These are phyloP conservation scores for Thelonectria olida DNA, from an alignment of 2,329 filamentous ascomycete genomes.

Conservation along the genomic window DNA sequence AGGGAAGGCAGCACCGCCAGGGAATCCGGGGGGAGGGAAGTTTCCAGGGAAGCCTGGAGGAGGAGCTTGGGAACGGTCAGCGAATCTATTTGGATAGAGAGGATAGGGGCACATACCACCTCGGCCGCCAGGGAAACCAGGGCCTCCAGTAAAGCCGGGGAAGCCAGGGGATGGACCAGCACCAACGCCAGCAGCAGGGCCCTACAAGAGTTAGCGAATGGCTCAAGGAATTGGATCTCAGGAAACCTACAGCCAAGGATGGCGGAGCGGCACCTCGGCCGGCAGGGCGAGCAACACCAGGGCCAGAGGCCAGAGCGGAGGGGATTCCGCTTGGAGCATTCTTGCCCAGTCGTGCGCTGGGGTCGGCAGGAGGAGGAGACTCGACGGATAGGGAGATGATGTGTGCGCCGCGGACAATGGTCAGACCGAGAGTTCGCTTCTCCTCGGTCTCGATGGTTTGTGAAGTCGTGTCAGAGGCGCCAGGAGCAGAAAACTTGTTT, in stretches of 20 bases:
- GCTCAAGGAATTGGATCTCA: not conserved
- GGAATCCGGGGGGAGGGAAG: slow-evolving; percentile 61
- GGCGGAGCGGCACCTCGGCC: slow-evolving; percentile 80
- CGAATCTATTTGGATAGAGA: slow-evolving; percentile 5
- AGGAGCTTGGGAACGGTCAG: slow-evolving; percentile 51
- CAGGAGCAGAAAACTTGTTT: slow-evolving; percentile 74
- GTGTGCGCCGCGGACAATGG: slow-evolving; percentile 92
- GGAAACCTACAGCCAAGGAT: slow-evolving; percentile 75
- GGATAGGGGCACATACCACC: slow-evolving; percentile 58
- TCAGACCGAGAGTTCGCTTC: slow-evolving; percentile 95
- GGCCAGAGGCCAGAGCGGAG: slow-evolving; percentile 80
- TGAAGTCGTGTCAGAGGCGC: slow-evolving; percentile 66
- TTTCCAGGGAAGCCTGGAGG: slow-evolving; percentile 58
- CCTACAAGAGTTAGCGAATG: slow-evolving; percentile 50
- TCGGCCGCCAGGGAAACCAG: slow-evolving; percentile 57
- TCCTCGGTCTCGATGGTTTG: slow-evolving; percentile 89
- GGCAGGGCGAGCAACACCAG: slow-evolving; percentile 90
- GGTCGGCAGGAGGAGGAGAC: slow-evolving; percentile 93
- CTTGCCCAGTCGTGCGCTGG: slow-evolving; percentile 86
- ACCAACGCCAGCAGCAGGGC: slow-evolving; percentile 89
- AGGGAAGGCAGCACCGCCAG: slow-evolving; percentile 42
- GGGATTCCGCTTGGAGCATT: slow-evolving; percentile 73
- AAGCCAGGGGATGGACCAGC: slow-evolving; percentile 68
- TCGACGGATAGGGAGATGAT: slow-evolving; percentile 96
- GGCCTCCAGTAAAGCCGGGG: slow-evolving; percentile 62